Evolutionary conservation across 169 alveolate species (phyloP).

Genomic region (Hammondia hammondi): DNA sequence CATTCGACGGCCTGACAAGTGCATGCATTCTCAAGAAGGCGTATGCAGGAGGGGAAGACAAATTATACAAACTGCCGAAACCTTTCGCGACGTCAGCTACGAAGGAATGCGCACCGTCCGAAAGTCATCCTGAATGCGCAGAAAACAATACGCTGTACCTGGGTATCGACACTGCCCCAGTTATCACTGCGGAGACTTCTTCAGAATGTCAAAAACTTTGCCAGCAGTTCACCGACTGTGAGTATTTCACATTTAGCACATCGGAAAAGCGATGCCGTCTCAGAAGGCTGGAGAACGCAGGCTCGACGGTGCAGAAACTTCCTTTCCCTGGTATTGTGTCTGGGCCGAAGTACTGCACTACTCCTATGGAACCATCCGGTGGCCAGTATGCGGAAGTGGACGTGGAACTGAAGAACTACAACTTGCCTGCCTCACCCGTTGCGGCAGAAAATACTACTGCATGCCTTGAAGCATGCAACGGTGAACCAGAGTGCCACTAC

Average conservation of each 20-base stretch:
- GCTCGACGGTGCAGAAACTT: not conserved
- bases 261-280: conserved; percentile 12
- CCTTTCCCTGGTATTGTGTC: conserved; percentile 20
- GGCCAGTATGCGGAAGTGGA: conserved; percentile 21
- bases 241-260: not conserved
- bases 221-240: conserved; percentile 29
- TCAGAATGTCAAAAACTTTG: conserved; percentile 51
- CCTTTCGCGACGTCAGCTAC: conserved; percentile 35
- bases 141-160: not conserved
- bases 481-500: not conserved
- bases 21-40: conserved; percentile 34
- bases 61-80: not conserved
- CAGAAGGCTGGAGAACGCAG: not conserved
- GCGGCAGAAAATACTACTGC: not conserved
- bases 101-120: not conserved
- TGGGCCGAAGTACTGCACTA: conserved; percentile 15
- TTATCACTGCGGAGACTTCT: conserved; percentile 10
- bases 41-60: not conserved
- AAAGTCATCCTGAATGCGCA: conserved; percentile 8
- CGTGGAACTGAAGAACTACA: conserved; percentile 5
- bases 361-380: not conserved
- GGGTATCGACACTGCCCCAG: not conserved
- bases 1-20: not conserved
- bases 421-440: not conserved
- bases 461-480: not conserved